Evolutionary conservation across 2,329 filamentous ascomycete genomes (phyloP).

Genomic region (Colletotrichum musae): DNA sequence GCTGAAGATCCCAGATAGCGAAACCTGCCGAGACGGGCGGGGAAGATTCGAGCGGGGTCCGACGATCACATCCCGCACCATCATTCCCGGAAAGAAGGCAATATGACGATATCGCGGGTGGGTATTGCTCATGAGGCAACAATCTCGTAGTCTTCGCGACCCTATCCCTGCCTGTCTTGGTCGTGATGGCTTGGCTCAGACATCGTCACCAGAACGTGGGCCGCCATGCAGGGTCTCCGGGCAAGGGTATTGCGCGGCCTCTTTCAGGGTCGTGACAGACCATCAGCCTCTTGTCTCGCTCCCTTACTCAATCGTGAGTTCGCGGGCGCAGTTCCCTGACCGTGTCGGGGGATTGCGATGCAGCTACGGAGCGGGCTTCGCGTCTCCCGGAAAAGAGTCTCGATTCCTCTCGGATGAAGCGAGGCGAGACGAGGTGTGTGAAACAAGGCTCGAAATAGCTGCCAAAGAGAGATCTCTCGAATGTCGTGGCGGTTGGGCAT

Average conservation of each 20-base stretch:
- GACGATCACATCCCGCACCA: constrained; percentile 12
- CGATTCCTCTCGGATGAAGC: constrained; percentile 24
- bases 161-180: constrained; percentile 8
- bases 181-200: constrained; percentile 10
- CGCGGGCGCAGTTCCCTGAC: constrained; percentile 22
- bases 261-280: constrained; percentile 1
- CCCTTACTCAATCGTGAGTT: constrained; percentile 18
- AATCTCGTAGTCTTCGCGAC: not conserved
- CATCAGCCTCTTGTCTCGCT: constrained; percentile 16
- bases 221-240: not conserved
- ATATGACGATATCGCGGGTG: constrained; percentile 24
- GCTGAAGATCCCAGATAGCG: constrained; percentile 6
- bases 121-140: constrained; percentile 23
- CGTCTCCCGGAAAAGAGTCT: constrained; percentile 13
- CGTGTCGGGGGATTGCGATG: not conserved
- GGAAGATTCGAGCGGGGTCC: constrained; percentile 14
- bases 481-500: constrained; percentile 9
- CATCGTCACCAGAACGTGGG: constrained; percentile 33
- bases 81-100: not conserved
- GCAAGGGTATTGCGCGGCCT: not conserved
- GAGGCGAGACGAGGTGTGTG: not conserved
- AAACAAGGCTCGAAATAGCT: constrained; percentile 26
- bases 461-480: constrained; percentile 7
- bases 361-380: not conserved
- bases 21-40: constrained; percentile 8